Conservation (phyloP, 2,329 filamentous ascomycete species). For the Aspergillus aculeatus region DNA sequence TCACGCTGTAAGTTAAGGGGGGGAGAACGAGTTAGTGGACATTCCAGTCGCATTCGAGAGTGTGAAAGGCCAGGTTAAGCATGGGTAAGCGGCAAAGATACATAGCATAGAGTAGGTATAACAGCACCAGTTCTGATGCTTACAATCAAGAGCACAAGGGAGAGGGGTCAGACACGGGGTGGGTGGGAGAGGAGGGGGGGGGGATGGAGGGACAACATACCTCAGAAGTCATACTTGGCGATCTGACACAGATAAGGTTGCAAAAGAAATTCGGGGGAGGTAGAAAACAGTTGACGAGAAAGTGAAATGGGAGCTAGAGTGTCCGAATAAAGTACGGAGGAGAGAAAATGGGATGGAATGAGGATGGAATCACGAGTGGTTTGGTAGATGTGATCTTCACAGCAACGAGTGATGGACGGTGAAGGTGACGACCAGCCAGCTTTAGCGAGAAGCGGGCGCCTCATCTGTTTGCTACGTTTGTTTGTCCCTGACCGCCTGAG, state of each 20-base stretch:
- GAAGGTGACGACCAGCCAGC: slow-evolving; percentile 25
- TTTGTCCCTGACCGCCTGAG: slow-evolving; percentile 13
- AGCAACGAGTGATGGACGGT: slow-evolving; percentile 27
- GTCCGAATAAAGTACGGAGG: slow-evolving; percentile 11
- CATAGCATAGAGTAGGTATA: background rate
- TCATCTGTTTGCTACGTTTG: slow-evolving; percentile 23
- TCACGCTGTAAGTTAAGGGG: slow-evolving; percentile 57
- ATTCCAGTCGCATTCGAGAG: background rate
- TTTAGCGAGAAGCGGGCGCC: slow-evolving; percentile 25
- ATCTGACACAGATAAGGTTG: slow-evolving; percentile 49
- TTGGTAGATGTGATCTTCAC: slow-evolving; percentile 24
- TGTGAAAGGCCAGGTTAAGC: background rate
- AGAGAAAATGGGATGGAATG: slow-evolving; percentile 12
- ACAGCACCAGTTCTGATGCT: slow-evolving; percentile 6
- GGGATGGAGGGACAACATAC: slow-evolving; percentile 47
- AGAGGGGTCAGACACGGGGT: slow-evolving; percentile 30
- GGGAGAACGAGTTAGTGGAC: slow-evolving; percentile 9
- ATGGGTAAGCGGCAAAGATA: slow-evolving; percentile 9
- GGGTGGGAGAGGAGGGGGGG: background rate
- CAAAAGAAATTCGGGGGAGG: slow-evolving; percentile 22
- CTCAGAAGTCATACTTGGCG: slow-evolving; percentile 61
- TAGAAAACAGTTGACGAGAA: slow-evolving; percentile 18
- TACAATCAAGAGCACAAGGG: slow-evolving; percentile 30
- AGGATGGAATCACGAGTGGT: slow-evolving; percentile 18
- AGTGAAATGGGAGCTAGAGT: slow-evolving; percentile 12